Conservation (phyloP, 345 rosid species). For the Jatropha curcas region DNA sequence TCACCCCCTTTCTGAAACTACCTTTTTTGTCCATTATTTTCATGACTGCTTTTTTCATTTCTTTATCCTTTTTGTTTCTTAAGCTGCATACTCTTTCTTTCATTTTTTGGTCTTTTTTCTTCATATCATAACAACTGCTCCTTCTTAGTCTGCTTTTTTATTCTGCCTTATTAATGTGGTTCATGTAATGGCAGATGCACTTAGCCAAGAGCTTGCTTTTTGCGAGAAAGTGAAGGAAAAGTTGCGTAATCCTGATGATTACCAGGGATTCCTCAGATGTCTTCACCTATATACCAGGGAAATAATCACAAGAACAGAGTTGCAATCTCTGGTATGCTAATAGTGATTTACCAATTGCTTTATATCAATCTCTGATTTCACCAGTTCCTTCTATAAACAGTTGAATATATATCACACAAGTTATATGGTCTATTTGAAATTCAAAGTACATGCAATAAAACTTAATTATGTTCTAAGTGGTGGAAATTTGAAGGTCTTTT, state of each 20-base stretch:
- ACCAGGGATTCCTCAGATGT: conserved; percentile 80
- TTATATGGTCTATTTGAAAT: background rate
- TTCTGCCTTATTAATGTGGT: conserved; percentile 16
- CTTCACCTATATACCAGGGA: conserved; percentile 84
- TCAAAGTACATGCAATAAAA: background rate
- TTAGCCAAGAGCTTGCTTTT: conserved; percentile 73
- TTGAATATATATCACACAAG: background rate
- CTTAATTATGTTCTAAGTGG: background rate
- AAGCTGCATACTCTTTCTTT: background rate
- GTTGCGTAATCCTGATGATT: conserved; percentile 57
- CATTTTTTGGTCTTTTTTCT: background rate
- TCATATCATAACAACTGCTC: background rate
- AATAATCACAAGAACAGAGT: conserved; percentile 71
- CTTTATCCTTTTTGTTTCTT: background rate
- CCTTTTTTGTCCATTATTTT: background rate
- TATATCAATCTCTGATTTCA: background rate
- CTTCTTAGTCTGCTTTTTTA: background rate
- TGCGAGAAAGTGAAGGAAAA: conserved; percentile 83
- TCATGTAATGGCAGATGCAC: conserved; percentile 51
- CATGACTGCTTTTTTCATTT: background rate
- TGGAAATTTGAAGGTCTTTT: background rate
- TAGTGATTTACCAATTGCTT: conserved; percentile 1
- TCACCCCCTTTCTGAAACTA: background rate
- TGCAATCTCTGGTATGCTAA: conserved; percentile 75
- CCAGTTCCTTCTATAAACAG: background rate